phyloP scores from a whole-genome alignment of 495 filamentous ascomycete species.

The Copromyces sp. region DNA sequence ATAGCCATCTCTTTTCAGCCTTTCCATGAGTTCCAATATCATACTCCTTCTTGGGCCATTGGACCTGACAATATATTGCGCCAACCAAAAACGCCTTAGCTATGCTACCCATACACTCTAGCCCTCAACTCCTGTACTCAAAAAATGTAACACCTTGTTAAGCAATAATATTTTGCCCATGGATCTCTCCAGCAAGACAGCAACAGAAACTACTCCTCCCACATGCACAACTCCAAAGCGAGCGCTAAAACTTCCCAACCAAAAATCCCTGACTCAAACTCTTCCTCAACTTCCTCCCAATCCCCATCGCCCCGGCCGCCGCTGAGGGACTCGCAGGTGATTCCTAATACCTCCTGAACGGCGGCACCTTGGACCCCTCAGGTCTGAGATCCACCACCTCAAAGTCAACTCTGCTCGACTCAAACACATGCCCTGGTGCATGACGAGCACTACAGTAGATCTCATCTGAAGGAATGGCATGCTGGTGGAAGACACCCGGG shows the following conservation, averaged over 20 bases:
- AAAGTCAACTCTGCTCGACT: constrained; percentile 28
- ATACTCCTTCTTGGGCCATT: neutral
- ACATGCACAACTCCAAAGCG: neutral
- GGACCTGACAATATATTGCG: neutral
- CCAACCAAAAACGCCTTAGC: neutral
- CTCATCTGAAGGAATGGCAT: constrained; percentile 36
- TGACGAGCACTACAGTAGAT: constrained; percentile 78
- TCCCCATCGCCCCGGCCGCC: neutral
- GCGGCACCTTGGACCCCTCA: neutral
- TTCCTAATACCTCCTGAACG: neutral
- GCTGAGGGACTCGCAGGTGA: neutral
- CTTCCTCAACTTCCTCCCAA: neutral
- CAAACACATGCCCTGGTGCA: constrained; percentile 74
- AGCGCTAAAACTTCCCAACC: neutral
- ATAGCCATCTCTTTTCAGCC: neutral
- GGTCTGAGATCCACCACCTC: constrained; percentile 18
- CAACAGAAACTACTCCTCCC: neutral
- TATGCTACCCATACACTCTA: neutral
- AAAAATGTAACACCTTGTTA: neutral
- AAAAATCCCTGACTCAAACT: neutral
- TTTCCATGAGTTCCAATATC: neutral
- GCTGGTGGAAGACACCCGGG: constrained; percentile 69
- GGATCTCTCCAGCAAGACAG: neutral
- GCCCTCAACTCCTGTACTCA: neutral
- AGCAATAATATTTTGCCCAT: neutral